These are phyloP conservation scores for Mollisiaceae sp. DNA, from an alignment of 2,329 filamentous ascomycete species.

Conservation along the genomic window DNA sequence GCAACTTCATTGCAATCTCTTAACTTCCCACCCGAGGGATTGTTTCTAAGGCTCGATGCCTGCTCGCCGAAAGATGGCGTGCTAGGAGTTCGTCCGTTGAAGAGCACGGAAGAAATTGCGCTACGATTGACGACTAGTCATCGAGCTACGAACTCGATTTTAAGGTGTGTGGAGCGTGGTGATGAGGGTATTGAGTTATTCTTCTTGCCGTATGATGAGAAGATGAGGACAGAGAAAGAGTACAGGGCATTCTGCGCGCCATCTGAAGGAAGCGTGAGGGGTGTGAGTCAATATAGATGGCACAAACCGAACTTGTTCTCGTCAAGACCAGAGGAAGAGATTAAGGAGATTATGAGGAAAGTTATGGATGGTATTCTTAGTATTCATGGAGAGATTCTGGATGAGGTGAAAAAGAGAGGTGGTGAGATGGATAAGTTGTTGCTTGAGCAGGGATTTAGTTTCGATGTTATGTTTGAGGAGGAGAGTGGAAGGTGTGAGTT, in stretches of 20 bases:
- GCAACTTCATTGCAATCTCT: conserved; percentile 36
- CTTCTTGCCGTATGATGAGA: conserved; percentile 48
- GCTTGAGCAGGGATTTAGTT: conserved; percentile 48
- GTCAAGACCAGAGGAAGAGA: conserved; percentile 10
- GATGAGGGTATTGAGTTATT: conserved; percentile 41
- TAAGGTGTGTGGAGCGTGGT: conserved; percentile 35
- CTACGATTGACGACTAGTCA: conserved; percentile 47
- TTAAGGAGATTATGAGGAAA: conserved; percentile 25
- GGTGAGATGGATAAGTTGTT: conserved; percentile 37
- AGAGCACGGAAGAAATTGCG: conserved; percentile 43
- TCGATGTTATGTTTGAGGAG: conserved; percentile 49
- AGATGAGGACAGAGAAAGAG: conserved; percentile 47
- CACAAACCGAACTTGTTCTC: conserved; percentile 44
- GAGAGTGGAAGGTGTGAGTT: conserved; percentile 34
- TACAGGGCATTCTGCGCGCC: conserved; percentile 53
- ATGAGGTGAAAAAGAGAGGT: conserved; percentile 17
- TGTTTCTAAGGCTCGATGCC: conserved; percentile 51
- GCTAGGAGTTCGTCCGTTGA: conserved; percentile 28
- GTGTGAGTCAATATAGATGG: conserved; percentile 50
- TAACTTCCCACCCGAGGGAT: conserved; percentile 42
- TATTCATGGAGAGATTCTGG: conserved; percentile 40
- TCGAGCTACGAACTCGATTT: conserved; percentile 45
- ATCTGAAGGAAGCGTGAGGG: conserved; percentile 41
- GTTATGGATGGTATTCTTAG: conserved; percentile 32
- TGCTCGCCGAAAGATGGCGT: conserved; percentile 52